Conservation (phyloP, 257 asterid species). For the Marsdenia floribunda region DNA sequence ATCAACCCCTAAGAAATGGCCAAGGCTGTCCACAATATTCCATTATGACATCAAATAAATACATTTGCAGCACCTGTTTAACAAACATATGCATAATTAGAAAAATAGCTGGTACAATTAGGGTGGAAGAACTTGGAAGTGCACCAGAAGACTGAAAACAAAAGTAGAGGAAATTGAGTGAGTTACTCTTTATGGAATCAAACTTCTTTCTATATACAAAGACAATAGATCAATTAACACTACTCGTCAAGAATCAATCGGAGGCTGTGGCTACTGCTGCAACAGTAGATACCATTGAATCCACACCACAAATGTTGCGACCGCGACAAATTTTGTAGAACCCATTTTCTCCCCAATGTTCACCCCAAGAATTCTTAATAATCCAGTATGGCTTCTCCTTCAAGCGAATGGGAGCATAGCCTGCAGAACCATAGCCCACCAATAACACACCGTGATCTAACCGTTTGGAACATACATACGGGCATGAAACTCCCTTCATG, state of each 20-base stretch:
- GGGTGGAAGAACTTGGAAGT: background rate
- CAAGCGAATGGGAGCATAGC: constrained; percentile 59
- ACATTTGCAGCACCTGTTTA: background rate
- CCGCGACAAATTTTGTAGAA: constrained; percentile 71
- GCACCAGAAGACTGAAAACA: background rate
- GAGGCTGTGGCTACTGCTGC: constrained; percentile 47
- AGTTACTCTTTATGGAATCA: background rate
- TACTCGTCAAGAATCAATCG: background rate
- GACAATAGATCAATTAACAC: too few species aligned
- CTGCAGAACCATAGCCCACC: constrained; percentile 71
- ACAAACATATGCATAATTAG: background rate
- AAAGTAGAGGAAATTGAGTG: background rate
- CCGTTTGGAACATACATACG: constrained; percentile 59
- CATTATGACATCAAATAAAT: background rate
- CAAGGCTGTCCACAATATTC: too few species aligned
- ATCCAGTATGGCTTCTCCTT: constrained; percentile 81
- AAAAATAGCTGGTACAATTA: background rate
- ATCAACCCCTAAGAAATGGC: too few species aligned
- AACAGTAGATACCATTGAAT: constrained; percentile 86
- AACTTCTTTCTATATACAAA: constrained; percentile 10
- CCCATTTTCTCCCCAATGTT: constrained; percentile 74
- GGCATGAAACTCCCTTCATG: constrained; percentile 81
- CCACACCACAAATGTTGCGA: constrained; percentile 72
- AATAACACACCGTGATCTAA: constrained; percentile 75
- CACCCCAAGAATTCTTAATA: constrained; percentile 90